Conservation (phyloP, 192 early-diverging fungal species). For the Coemansia sp. region DNA sequence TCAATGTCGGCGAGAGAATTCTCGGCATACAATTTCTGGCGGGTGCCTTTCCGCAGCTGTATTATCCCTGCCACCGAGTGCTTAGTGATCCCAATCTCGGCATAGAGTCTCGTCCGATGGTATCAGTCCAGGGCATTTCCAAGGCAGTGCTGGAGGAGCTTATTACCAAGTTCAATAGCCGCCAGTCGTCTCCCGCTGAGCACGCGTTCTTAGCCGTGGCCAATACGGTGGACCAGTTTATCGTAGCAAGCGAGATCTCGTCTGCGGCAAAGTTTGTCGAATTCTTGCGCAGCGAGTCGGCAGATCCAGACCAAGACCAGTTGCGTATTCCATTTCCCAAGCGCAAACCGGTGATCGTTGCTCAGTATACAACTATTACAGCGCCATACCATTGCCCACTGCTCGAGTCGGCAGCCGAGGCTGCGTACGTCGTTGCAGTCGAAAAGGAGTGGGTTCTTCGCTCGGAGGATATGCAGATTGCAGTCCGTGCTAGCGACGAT, state of each 20-base stretch:
- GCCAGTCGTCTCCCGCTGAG: background rate
- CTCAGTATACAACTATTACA: conserved; percentile 82
- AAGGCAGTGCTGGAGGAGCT: conserved; percentile 5
- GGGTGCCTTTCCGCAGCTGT: no score
- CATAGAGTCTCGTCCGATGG: no score
- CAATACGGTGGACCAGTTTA: conserved; percentile 26
- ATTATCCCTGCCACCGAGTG: no score
- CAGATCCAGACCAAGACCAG: conserved; percentile 49
- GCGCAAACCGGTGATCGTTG: conserved; percentile 77
- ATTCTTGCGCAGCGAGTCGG: conserved; percentile 14
- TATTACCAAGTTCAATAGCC: conserved; percentile 22
- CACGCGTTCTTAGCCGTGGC: conserved; percentile 27
- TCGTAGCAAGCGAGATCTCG: conserved; percentile 19
- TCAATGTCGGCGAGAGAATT: no score
- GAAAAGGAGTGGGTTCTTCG: conserved; percentile 38
- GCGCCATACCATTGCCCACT: conserved; percentile 71
- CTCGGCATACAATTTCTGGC: no score
- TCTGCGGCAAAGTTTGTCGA: conserved; percentile 6
- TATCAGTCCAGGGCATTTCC: no score
- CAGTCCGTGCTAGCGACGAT: conserved; percentile 79
- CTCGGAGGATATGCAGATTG: conserved; percentile 31
- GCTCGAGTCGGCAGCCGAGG: background rate
- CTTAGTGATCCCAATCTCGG: no score
- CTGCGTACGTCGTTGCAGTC: conserved; percentile 1
- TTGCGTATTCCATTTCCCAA: conserved; percentile 75